A percentile compares a stretch with the other conserved stretches of the same genome.
These are phyloP conservation scores for Alternaria sp. DNA, from an alignment of 2,329 filamentous ascomycete species.

Conservation along the genomic window DNA sequence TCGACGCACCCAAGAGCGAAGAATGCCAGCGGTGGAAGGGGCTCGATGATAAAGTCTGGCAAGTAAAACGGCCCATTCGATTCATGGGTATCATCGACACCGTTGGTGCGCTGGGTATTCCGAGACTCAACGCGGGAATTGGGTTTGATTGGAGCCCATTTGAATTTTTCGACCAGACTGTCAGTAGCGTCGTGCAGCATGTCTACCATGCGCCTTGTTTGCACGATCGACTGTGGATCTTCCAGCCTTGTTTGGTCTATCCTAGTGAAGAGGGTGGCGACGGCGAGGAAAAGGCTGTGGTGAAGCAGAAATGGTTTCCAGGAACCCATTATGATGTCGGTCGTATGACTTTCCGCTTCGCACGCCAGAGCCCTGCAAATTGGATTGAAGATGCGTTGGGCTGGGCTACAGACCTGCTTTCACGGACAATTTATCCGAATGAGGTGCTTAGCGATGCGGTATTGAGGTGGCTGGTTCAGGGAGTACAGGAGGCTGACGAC, in stretches of 20 bases:
- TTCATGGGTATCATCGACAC: constrained; percentile 49
- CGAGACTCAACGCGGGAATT: constrained; percentile 46
- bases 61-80: constrained; percentile 41
- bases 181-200: constrained; percentile 44
- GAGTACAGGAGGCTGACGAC: constrained; percentile 30
- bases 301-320: constrained; percentile 49
- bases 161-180: constrained; percentile 49
- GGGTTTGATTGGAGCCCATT: constrained; percentile 49
- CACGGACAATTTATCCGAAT: constrained; percentile 44
- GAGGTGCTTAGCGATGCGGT: constrained; percentile 45
- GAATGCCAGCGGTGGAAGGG: constrained; percentile 31
- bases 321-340: constrained; percentile 51
- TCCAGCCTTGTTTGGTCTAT: constrained; percentile 34
- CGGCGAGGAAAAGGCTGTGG: constrained; percentile 16
- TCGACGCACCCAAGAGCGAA: constrained; percentile 39
- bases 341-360: constrained; percentile 47
- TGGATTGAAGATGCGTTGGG: constrained; percentile 40
- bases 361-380: constrained; percentile 40
- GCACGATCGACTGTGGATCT: constrained; percentile 48
- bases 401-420: constrained; percentile 36
- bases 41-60: constrained; percentile 35
- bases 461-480: constrained; percentile 42
- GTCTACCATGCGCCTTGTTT: constrained; percentile 46
- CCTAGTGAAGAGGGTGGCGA: constrained; percentile 12
- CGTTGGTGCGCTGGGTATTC: constrained; percentile 47